Evolutionary conservation across 2,329 filamentous ascomycete species (phyloP).

Genomic region (Penicillium sp.): DNA sequence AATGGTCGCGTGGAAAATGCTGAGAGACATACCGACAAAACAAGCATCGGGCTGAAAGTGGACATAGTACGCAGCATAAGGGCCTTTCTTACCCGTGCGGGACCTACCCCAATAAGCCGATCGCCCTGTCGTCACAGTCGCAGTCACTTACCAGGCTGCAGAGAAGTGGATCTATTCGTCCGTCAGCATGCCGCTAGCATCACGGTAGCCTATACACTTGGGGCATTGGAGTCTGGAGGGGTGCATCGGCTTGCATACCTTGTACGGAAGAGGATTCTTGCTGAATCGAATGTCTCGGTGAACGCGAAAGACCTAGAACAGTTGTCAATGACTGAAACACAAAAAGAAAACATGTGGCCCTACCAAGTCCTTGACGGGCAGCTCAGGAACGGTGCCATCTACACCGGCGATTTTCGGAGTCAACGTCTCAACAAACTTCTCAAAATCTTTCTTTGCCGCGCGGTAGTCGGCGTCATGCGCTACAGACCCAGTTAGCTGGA

Average conservation of each 20-base stretch:
- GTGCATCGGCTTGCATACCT: conserved; percentile 50
- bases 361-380: conserved; percentile 76
- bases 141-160: conserved; percentile 61
- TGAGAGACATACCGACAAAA: conserved; percentile 60
- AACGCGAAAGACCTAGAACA: conserved; percentile 66
- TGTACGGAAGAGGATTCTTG: conserved; percentile 81
- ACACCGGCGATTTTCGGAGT: conserved; percentile 64
- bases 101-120: conserved; percentile 49
- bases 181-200: conserved; percentile 19
- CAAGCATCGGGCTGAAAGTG: conserved; percentile 68
- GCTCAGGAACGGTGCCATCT: conserved; percentile 78
- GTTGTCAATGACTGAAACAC: neutral
- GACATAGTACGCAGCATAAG: conserved; percentile 83
- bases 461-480: conserved; percentile 77
- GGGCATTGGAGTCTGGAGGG: neutral
- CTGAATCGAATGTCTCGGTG: conserved; percentile 82
- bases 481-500: conserved; percentile 33
- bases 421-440: conserved; percentile 67
- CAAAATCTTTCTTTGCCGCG: conserved; percentile 72
- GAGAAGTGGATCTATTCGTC: conserved; percentile 66
- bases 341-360: neutral
- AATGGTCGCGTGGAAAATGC: neutral
- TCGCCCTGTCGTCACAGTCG: conserved; percentile 5
- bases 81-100: conserved; percentile 77
- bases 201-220: conserved; percentile 7